Evolutionary conservation across 805 yeast species (phyloP).

Genomic region (Metschnikowia kofuensis): DNA sequence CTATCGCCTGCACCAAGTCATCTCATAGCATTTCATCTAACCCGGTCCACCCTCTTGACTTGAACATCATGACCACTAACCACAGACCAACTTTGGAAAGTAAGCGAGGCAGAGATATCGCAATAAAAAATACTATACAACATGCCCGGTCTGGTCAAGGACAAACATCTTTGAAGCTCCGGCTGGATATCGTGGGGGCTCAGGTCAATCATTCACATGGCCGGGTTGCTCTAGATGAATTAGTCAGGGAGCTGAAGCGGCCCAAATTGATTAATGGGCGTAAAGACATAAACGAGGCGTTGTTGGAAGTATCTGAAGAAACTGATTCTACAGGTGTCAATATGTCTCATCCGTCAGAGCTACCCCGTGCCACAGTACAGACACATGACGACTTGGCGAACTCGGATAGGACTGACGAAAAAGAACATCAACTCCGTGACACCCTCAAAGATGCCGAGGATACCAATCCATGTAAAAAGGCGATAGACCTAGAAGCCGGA

Average conservation of each 20-base stretch:
- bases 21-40: background rate
- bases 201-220: constrained; percentile 16
- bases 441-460: too few species aligned
- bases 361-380: too few species aligned
- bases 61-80: constrained; percentile 35
- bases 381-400: background rate
- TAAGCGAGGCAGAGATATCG: constrained; percentile 33
- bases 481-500: background rate
- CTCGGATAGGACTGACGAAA: background rate
- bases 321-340: too few species aligned
- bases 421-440: background rate
- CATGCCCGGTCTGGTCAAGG: constrained; percentile 34
- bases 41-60: background rate
- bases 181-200: constrained; percentile 25
- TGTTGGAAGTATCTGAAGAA: too few species aligned
- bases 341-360: too few species aligned
- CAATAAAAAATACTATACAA: constrained; percentile 32
- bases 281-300: too few species aligned
- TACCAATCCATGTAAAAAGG: too few species aligned
- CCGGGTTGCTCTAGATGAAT: constrained; percentile 21
- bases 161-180: constrained; percentile 30
- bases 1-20: background rate
- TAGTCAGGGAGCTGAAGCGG: background rate
- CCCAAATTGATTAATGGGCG: too few species aligned
- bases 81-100: constrained; percentile 43